A percentile compares a stretch with the other conserved stretches of the same genome.
phyloP scores from a whole-genome alignment of 805 yeast species.

The Hanseniaspora lindneri region DNA sequence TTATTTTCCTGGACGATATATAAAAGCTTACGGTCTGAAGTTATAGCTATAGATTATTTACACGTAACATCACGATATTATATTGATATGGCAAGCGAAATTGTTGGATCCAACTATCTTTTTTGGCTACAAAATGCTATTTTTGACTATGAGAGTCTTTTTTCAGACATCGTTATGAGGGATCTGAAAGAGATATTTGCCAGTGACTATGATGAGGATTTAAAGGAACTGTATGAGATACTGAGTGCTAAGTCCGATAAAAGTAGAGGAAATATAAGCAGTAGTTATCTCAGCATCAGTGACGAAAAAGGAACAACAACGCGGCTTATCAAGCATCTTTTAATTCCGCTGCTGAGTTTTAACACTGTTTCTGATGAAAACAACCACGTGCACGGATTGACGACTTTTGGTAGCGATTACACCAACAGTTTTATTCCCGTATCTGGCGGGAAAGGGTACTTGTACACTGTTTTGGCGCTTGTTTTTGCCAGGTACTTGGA shows the following conservation, averaged over 20 bases:
- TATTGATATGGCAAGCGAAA: background rate
- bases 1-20: too few relatives aligned
- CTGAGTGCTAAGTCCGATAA: background rate
- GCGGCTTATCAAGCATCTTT: too few relatives aligned
- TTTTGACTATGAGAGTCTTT: background rate
- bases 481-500: background rate
- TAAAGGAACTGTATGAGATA: background rate
- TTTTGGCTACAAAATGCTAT: background rate
- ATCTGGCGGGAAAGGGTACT: background rate
- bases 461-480: background rate
- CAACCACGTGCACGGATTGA: too few relatives aligned
- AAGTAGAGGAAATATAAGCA: too few relatives aligned
- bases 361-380: too few relatives aligned
- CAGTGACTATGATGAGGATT: background rate
- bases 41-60: background rate
- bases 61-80: too few relatives aligned
- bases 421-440: background rate
- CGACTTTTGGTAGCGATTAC: too few relatives aligned
- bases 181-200: background rate
- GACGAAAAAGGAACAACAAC: too few relatives aligned
- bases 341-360: too few relatives aligned
- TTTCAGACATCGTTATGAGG: background rate
- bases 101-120: background rate
- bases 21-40: too few relatives aligned
- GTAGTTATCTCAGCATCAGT: background rate